These are phyloP conservation scores for Epichloe uncinata DNA, from an alignment of 2,329 filamentous ascomycete species.

Conservation along the genomic window DNA sequence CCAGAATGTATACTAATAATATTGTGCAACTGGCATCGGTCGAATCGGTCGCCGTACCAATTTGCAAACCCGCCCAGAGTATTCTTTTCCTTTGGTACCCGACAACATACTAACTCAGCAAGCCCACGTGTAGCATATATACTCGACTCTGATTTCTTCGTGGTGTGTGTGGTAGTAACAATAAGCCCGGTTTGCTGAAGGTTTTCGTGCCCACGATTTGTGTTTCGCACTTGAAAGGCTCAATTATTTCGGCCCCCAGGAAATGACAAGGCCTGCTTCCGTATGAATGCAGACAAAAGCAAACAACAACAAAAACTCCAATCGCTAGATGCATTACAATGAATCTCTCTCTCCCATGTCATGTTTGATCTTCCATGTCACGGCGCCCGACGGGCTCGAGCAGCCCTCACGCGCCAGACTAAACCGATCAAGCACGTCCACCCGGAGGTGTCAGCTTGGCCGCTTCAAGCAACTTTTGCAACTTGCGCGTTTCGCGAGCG, in stretches of 20 bases:
- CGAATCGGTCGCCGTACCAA: background rate
- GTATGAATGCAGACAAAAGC: conserved; percentile 10
- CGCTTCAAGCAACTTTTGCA: conserved; percentile 53
- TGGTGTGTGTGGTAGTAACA: background rate
- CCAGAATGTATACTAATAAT: conserved; percentile 3
- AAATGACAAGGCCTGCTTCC: conserved; percentile 6
- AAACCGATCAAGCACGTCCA: background rate
- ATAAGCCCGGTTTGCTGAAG: background rate
- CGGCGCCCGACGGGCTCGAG: background rate
- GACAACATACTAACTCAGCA: background rate
- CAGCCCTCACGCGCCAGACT: background rate
- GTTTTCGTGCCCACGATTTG: background rate
- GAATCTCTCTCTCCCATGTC: conserved; percentile 1
- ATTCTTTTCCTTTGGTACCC: background rate
- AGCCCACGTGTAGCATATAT: background rate
- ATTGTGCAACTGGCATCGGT: background rate
- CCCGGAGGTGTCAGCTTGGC: conserved; percentile 42
- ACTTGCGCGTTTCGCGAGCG: conserved; percentile 53
- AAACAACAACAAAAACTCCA: conserved; percentile 22
- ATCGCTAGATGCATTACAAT: conserved; percentile 23
- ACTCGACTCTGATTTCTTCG: background rate
- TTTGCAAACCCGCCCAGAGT: background rate
- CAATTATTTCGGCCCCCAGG: background rate
- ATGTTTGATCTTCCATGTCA: background rate
- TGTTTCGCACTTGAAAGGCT: background rate